Evolutionary conservation across 495 filamentous ascomycete species (phyloP).

Genomic region (Aspergillus olivimuriae): DNA sequence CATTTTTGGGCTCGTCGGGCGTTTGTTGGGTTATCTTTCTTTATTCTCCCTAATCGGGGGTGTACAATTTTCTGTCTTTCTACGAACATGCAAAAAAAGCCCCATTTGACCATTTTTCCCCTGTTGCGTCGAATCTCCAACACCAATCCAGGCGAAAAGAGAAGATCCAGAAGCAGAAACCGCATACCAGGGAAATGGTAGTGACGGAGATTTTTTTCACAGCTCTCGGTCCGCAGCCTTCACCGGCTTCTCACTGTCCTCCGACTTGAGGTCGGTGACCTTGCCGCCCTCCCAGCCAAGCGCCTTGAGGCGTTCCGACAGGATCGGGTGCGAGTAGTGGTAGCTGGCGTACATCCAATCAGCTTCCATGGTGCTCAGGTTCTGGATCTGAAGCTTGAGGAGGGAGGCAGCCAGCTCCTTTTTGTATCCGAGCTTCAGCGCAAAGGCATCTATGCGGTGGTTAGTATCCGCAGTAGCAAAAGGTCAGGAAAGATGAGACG

Average conservation of each 20-base stretch:
- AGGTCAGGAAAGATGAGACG: constrained; percentile 6
- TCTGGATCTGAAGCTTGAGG: constrained; percentile 97
- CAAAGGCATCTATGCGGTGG: constrained; percentile 60
- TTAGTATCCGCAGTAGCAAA: constrained; percentile 2
- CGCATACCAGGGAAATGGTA: constrained; percentile 1
- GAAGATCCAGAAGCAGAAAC: too few species aligned
- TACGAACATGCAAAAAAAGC: too few species aligned
- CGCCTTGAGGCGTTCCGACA: constrained; percentile 86
- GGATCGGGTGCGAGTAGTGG: constrained; percentile 95
- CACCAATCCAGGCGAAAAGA: too few species aligned
- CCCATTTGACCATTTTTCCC: too few species aligned
- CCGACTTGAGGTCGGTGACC: constrained; percentile 41
- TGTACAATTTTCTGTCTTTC: too few species aligned
- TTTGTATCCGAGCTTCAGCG: constrained; percentile 77
- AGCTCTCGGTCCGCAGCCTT: constrained; percentile 56
- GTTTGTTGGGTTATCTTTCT: neutral
- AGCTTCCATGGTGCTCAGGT: constrained; percentile 96
- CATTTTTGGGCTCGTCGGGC: neutral
- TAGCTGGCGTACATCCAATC: constrained; percentile 98
- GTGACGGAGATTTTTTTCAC: constrained; percentile 21
- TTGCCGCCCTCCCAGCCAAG: constrained; percentile 72
- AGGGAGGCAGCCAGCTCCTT: constrained; percentile 76
- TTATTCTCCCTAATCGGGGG: neutral
- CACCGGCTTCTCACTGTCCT: constrained; percentile 47
- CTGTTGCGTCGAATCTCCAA: too few species aligned